Base-by-base conservation (phyloP, 495 filamentous ascomycete genomes). In the Hamigera avellanea region DNA sequence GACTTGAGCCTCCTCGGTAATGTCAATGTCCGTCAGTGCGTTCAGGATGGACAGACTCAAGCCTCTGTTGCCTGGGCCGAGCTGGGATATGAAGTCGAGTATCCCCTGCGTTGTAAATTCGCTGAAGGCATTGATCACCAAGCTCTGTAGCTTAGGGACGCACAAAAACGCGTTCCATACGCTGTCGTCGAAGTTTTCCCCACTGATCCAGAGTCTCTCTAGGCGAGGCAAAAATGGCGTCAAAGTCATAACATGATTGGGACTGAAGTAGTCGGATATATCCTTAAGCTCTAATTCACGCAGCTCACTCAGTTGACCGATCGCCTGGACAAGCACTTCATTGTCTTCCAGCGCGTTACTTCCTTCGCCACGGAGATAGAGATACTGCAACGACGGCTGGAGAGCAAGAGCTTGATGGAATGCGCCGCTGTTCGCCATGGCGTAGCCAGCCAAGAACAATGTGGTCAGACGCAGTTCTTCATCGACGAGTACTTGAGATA, bases 181-280 rank as follows among this genome's bases (percentile, higher is more conserved):
- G 27, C 56, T 57, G 41, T 80, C 69, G 0, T 68, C 60, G 19
- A 76, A 57, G 8, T 63, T 66, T 27, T 71, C 72, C 23, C 75
- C 72, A 36, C 69, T 65, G 16, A 68, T 60, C 45, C 60, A 67
- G 25, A 82, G 61, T 3, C 69, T 56, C 43, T 78, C 73, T 12
- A 85, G 57, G 2, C 53, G 44, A 0, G 59, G 55, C 19, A 80
- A 54, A 10, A 51, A 58, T 16, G 57, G 53, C 1, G 73, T 65
- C 5, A 83, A 56, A 8, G 49, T 38, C 14, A 59, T 54, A 27
- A 83, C 61, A 31, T 77, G 55, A 14, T 62, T 53, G 31, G 67
- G 66, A 3, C 46, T 52, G 30, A 80, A 69, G 32, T 65, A 61
- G 17, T 76, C 72, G 2, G 72, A 73, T 8, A 75, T 63, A 13